These are phyloP conservation scores for Penicillium concentricum DNA, from an alignment of 2,329 filamentous ascomycete species.

Conservation along the genomic window DNA sequence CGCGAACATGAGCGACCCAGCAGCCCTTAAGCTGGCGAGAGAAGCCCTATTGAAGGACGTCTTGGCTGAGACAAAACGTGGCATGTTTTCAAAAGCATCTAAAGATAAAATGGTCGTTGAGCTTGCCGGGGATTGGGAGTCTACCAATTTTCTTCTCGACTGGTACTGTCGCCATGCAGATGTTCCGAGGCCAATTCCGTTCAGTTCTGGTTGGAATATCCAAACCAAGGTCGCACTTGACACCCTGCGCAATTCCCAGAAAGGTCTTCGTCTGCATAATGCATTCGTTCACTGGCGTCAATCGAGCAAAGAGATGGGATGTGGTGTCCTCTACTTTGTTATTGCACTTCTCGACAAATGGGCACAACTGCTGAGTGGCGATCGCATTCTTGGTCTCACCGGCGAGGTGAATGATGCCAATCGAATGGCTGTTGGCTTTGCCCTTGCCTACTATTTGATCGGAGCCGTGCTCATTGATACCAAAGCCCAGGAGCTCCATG, in stretches of 20 bases:
- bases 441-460: constrained; percentile 58
- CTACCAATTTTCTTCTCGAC: constrained; percentile 55
- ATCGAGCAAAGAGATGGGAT: constrained; percentile 55
- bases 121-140: constrained; percentile 53
- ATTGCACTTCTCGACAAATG: constrained; percentile 58
- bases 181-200: constrained; percentile 52
- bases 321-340: constrained; percentile 55
- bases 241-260: constrained; percentile 53
- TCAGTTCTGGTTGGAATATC: constrained; percentile 59
- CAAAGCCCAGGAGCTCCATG: constrained; percentile 53
- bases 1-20: constrained; percentile 48
- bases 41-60: constrained; percentile 49
- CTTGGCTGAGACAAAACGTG: constrained; percentile 44
- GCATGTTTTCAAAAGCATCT: constrained; percentile 44
- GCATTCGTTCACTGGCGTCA: constrained; percentile 60
- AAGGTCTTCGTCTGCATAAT: constrained; percentile 56
- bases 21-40: constrained; percentile 49
- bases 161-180: constrained; percentile 53
- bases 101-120: constrained; percentile 50
- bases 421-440: constrained; percentile 53
- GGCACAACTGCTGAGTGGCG: constrained; percentile 51
- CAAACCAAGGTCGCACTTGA: constrained; percentile 56
- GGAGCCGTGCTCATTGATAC: constrained; percentile 58
- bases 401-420: constrained; percentile 36
- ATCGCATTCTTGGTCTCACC: constrained; percentile 42